These are phyloP conservation scores for Colletotrichum gloeosporioides DNA, from an alignment of 2,329 filamentous ascomycete species.

Conservation along the genomic window DNA sequence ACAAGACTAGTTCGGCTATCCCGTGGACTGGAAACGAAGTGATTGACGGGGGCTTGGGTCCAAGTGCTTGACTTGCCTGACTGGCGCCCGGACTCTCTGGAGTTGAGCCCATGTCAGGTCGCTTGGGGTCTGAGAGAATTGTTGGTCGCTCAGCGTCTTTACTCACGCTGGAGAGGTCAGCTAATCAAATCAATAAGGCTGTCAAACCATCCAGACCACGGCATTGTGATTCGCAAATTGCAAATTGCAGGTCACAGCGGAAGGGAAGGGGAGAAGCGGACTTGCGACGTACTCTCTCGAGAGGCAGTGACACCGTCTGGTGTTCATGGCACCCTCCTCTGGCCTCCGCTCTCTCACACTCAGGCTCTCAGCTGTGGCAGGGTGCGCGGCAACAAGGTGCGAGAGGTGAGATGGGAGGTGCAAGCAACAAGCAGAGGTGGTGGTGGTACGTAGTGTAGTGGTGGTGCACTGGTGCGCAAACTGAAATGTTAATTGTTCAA, in stretches of 20 bases:
- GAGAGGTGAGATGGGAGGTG: not conserved
- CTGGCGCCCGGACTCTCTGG: not conserved
- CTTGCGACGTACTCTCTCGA: not conserved
- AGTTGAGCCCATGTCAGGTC: constrained; percentile 1
- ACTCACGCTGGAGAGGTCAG: not conserved
- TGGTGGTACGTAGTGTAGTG: not conserved
- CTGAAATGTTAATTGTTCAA: constrained; percentile 1
- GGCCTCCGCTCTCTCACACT: not conserved
- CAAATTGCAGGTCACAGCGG: not conserved
- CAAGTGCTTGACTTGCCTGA: not conserved
- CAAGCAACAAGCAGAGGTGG: not conserved
- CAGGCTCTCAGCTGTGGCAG: not conserved
- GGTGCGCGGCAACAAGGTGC: not conserved
- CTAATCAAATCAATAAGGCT: not conserved
- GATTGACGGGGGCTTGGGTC: not conserved
- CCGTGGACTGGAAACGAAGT: constrained; percentile 1
- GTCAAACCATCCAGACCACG: not conserved
- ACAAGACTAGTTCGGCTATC: not conserved
- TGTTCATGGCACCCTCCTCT: not conserved
- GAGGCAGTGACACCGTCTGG: not conserved
- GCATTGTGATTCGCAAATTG: not conserved
- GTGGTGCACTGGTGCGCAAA: not conserved
- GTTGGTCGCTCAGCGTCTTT: not conserved
- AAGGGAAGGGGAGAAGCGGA: not conserved
- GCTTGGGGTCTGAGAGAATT: not conserved